phyloP scores from a whole-genome alignment of 164 flowering plant species.

The Magnolia kwangsiensis region DNA sequence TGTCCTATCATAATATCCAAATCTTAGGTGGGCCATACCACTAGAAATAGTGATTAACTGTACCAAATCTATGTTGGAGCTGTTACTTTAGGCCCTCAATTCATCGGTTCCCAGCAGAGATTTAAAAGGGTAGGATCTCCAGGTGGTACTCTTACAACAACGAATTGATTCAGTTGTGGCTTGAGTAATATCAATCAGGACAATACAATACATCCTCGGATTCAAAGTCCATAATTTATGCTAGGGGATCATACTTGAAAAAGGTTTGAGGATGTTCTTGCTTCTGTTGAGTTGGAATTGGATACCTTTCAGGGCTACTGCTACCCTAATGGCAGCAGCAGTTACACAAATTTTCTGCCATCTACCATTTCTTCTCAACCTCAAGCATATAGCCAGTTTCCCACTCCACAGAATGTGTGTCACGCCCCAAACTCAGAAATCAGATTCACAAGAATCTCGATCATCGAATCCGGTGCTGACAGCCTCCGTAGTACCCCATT shows the following conservation, averaged over 20 bases:
- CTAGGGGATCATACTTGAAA: slow-evolving; percentile 7
- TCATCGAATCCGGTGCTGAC: too few relatives aligned
- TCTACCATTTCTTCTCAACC: slow-evolving; percentile 6
- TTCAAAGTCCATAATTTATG: slow-evolving; percentile 1
- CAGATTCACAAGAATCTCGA: too few relatives aligned
- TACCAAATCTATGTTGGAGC: too few relatives aligned
- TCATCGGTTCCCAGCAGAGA: too few relatives aligned
- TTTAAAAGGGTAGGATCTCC: slow-evolving; percentile 26
- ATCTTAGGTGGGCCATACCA: too few relatives aligned
- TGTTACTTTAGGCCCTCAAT: too few relatives aligned
- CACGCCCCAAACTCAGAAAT: too few relatives aligned
- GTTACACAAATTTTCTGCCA: slow-evolving; percentile 1
- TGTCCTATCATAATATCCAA: too few relatives aligned
- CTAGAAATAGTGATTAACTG: too few relatives aligned
- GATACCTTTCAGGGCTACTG: slow-evolving; percentile 10
- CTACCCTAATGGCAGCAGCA: slow-evolving; percentile 8
- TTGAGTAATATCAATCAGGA: slow-evolving; percentile 14
- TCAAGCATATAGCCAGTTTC: slow-evolving; percentile 14
- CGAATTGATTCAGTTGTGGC: slow-evolving; percentile 12
- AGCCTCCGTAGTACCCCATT: too few relatives aligned
- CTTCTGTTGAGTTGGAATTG: slow-evolving; percentile 6
- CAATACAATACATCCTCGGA: slow-evolving; percentile 12
- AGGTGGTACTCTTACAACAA: slow-evolving; percentile 11
- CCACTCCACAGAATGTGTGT: slow-evolving; percentile 17
- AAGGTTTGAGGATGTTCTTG: slow-evolving; percentile 19